A percentile compares a stretch with the other conserved stretches of the same genome.
phyloP scores from a whole-genome alignment of 2,329 filamentous ascomycete species.

The Aspergillus spinulosporus region DNA sequence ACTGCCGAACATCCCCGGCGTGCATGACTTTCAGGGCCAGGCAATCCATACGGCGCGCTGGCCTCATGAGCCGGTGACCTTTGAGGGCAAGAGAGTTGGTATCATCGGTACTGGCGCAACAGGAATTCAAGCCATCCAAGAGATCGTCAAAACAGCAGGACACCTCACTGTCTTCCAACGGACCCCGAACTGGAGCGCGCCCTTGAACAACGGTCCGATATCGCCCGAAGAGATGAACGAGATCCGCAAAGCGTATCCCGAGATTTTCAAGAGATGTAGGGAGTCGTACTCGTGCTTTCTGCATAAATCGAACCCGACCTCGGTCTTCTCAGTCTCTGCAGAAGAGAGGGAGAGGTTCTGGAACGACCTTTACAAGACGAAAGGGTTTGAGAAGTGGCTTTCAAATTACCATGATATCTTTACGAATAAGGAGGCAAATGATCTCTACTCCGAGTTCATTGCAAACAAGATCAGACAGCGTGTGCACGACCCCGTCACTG shows the following conservation, averaged over 20 bases:
- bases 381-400: conserved; percentile 60
- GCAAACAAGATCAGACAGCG: conserved; percentile 52
- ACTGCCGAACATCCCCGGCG: conserved; percentile 43
- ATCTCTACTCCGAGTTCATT: conserved; percentile 59
- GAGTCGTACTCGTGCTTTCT: conserved; percentile 60
- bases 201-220: conserved; percentile 47
- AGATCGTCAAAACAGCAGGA: conserved; percentile 55
- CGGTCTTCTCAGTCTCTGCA: conserved; percentile 56
- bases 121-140: conserved; percentile 60
- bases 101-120: conserved; percentile 60
- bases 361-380: conserved; percentile 51
- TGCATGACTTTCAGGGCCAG: conserved; percentile 50
- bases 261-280: conserved; percentile 56
- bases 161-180: conserved; percentile 63
- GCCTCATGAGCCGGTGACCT: conserved; percentile 50
- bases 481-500: conserved; percentile 51
- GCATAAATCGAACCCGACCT: conserved; percentile 57
- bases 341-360: conserved; percentile 55
- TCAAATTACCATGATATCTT: conserved; percentile 56
- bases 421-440: conserved; percentile 50
- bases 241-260: conserved; percentile 38
- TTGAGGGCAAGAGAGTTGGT: conserved; percentile 51
- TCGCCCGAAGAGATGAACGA: neutral
- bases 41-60: conserved; percentile 59
- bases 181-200: conserved; percentile 65